Percentiles rank a stretch among this genome's conserved stretches.
These are phyloP conservation scores for Aspergillus asperescens DNA, from an alignment of 495 filamentous ascomycete species.

Conservation along the genomic window DNA sequence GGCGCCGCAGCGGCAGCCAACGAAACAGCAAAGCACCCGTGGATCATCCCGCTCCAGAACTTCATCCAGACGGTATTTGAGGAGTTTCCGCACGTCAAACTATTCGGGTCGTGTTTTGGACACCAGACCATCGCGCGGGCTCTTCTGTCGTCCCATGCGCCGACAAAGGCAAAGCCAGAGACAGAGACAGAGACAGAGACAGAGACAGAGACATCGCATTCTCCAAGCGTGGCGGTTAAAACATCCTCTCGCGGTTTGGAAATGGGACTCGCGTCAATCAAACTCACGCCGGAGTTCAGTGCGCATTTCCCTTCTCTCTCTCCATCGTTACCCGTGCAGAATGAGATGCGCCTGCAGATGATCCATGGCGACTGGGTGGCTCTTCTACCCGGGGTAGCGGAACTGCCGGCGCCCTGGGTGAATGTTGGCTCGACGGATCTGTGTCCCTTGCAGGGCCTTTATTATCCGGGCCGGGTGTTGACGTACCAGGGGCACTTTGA, in stretches of 20 bases:
- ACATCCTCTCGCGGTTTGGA: constrained; percentile 29
- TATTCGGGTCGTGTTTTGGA: constrained; percentile 48
- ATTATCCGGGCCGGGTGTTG: constrained; percentile 31
- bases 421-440: constrained; percentile 29
- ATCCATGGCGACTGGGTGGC: constrained; percentile 21
- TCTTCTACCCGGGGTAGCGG: neutral
- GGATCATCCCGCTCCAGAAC: constrained; percentile 28
- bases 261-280: constrained; percentile 36
- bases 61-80: constrained; percentile 34
- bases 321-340: neutral
- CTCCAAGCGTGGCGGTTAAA: constrained; percentile 22
- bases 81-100: constrained; percentile 37
- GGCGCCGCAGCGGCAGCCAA: constrained; percentile 35
- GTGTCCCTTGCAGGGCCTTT: constrained; percentile 41
- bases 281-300: constrained; percentile 25
- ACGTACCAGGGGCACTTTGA: constrained; percentile 43
- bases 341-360: constrained; percentile 18
- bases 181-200: too few species aligned
- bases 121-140: constrained; percentile 45
- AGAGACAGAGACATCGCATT: too few species aligned
- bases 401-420: constrained; percentile 25
- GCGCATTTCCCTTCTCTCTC: constrained; percentile 18
- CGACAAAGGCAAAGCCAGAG: neutral
- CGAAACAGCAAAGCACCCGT: constrained; percentile 25
- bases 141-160: constrained; percentile 19